Conservation (phyloP, 768 basidiomycete species). For the Russula olivacea region DNA sequence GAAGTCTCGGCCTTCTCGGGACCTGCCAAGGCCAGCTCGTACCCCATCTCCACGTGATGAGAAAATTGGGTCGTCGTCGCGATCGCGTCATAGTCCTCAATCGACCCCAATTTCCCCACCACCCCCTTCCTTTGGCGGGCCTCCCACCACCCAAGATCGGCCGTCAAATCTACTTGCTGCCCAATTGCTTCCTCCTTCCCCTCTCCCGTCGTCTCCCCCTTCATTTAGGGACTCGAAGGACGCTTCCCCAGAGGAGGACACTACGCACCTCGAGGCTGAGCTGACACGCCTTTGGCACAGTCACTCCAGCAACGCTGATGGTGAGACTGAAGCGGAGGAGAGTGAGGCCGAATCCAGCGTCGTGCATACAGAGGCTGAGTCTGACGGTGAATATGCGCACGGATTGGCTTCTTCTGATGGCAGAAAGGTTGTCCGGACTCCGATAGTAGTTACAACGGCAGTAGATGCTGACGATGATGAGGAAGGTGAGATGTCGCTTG, state of each 20-base stretch:
- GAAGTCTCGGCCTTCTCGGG: not conserved
- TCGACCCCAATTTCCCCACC: no score
- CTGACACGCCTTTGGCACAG: conserved; percentile 10
- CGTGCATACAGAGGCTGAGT: conserved; percentile 24
- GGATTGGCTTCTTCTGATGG: not conserved
- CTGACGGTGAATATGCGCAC: conserved; percentile 14
- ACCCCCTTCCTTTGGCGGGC: not conserved
- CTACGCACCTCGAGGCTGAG: not conserved
- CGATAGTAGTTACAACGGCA: not conserved
- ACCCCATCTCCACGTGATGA: not conserved
- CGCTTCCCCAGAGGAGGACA: not conserved
- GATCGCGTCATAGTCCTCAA: not conserved
- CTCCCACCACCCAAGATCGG: not conserved
- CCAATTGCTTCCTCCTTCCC: conserved; percentile 9
- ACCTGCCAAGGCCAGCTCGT: not conserved
- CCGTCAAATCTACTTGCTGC: not conserved
- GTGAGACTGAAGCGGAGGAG: conserved; percentile 22
- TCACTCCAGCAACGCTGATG: conserved; percentile 3
- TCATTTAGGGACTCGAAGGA: not conserved
- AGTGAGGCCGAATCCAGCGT: conserved; percentile 23
- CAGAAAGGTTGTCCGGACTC: not conserved
- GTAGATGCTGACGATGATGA: conserved; percentile 13
- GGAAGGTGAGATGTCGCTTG: conserved; percentile 22
- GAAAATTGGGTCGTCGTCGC: not conserved
- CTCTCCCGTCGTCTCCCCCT: conserved; percentile 4